These are phyloP conservation scores for Leccinum subgranulosum DNA, from an alignment of 768 basidiomycete species.

Conservation along the genomic window DNA sequence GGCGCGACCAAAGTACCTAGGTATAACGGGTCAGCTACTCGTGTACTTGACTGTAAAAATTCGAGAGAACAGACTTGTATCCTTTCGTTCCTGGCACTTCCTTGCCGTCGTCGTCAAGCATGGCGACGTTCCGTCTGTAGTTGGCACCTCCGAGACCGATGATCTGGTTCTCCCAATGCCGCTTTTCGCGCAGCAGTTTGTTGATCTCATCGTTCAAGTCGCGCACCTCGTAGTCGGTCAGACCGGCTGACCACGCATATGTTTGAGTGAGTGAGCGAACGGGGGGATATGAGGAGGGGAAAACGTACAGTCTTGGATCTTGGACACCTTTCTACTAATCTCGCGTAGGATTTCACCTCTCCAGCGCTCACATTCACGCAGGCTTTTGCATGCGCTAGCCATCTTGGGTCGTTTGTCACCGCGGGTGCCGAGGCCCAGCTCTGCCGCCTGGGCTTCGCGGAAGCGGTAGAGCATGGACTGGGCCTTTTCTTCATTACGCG, in stretches of 20 bases:
- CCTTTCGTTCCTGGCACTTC: constrained; percentile 97
- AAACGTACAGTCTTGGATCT: constrained; percentile 89
- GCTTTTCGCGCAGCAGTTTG: constrained; percentile 89
- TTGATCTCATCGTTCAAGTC: constrained; percentile 99
- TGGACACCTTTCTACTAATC: constrained; percentile 94
- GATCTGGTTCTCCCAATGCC: constrained; percentile 98
- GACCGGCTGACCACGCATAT: constrained; percentile 56
- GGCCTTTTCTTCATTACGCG: constrained; percentile 97
- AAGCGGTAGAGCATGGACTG: constrained; percentile 95
- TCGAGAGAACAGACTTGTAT: constrained; percentile 70
- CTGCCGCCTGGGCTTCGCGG: constrained; percentile 93
- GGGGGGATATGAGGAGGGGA: not conserved
- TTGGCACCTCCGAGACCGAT: constrained; percentile 95
- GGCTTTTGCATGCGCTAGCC: constrained; percentile 87
- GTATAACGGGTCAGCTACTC: not conserved
- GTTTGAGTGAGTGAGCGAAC: not conserved
- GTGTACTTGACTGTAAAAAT: not conserved
- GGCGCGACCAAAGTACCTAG: constrained; percentile 93
- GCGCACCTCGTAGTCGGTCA: constrained; percentile 94
- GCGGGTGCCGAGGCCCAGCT: constrained; percentile 87
- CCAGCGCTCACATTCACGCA: constrained; percentile 94
- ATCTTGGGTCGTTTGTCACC: constrained; percentile 85
- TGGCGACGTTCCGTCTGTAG: constrained; percentile 89
- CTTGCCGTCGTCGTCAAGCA: constrained; percentile 92
- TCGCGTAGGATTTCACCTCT: constrained; percentile 93